A percentile compares a stretch with the other conserved stretches of the same genome.
These are phyloP conservation scores for Hanseniaspora occidentalis DNA, from an alignment of 805 yeast genomes.

Conservation along the genomic window DNA sequence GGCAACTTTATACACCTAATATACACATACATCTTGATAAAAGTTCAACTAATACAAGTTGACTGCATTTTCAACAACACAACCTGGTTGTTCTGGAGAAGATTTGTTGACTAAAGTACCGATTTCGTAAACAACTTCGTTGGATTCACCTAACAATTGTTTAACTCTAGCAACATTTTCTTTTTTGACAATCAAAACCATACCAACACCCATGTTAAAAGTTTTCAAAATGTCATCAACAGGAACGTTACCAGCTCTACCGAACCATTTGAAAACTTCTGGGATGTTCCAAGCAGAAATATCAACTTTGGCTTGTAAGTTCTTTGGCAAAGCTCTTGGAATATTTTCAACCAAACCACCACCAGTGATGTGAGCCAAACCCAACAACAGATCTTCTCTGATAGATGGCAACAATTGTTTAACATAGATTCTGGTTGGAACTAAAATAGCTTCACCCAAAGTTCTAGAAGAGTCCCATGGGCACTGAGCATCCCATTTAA, in stretches of 20 bases:
- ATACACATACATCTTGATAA: not conserved
- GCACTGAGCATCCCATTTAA: conserved; percentile 57
- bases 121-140: conserved; percentile 64
- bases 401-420: conserved; percentile 74
- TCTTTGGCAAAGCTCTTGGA: conserved; percentile 83
- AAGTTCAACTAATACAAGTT: conserved; percentile 17
- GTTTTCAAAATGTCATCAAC: conserved; percentile 75
- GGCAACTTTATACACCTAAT: not conserved
- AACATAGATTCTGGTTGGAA: conserved; percentile 91
- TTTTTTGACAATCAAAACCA: conserved; percentile 74
- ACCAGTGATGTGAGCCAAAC: conserved; percentile 95
- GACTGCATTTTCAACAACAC: conserved; percentile 39
- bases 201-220: conserved; percentile 91
- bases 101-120: conserved; percentile 45
- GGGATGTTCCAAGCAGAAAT: conserved; percentile 75
- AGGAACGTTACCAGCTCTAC: conserved; percentile 84
- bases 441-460: conserved; percentile 74
- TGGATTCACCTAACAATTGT: conserved; percentile 42
- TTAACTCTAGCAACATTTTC: conserved; percentile 50
- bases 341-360: conserved; percentile 96
- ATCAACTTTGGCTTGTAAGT: conserved; percentile 72
- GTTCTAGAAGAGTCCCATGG: conserved; percentile 72
- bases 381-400: conserved; percentile 55
- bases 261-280: conserved; percentile 87
- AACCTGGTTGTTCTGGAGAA: conserved; percentile 38